Base-by-base conservation (phyloP, 352 stramenopile genomes). In the Phytophthora idaei region DNA sequence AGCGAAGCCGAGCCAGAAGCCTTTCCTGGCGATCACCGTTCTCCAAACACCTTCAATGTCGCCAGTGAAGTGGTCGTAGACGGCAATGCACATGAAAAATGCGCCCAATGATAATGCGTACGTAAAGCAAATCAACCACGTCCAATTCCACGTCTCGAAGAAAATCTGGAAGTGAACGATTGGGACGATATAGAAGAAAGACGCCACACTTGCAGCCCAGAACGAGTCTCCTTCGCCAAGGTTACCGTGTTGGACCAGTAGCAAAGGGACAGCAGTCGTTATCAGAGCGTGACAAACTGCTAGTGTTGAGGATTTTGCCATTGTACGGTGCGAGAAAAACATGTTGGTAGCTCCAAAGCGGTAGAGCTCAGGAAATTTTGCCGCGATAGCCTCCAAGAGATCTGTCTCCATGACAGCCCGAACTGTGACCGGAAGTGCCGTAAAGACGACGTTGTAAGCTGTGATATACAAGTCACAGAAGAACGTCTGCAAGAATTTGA, bases 401-500 rank as follows among this genome's bases (percentile, higher is more conserved):
- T 93, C 85, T 6, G 76, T 86, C 58, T 97, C 89, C 81, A 95
- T 81, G 4, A 93, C 53, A 1, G 84, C 87, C 7, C 89, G 81
- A 21, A 78, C 74, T 29, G 92, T 73, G 41, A 99, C 97, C 6
- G 97, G 96, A 27, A 98, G 49, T 15, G 87, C 88, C 1, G 91
- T 98, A 51, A 94, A 98, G 17, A 97, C 61, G 62, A 99, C 90
- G 68, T 98, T 99, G 72, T 98, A 98, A n/a, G 95, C 74, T 1
- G 86, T 93, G 64, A 94, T 97, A 65, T 95, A 94, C 78, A 85
- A 72, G 49, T 90, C 83, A 32, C 79, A 90, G 59, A 83, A 94
- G 55, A 90, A 92, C 3, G 84, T 93, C 86, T 94, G 50, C 31
- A 31, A 54, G 14, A 44, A 31, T 36, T 17, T 5, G 21, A 45